phyloP scores from a whole-genome alignment of 177 flowering plant species.

The Vitis hybrid region DNA sequence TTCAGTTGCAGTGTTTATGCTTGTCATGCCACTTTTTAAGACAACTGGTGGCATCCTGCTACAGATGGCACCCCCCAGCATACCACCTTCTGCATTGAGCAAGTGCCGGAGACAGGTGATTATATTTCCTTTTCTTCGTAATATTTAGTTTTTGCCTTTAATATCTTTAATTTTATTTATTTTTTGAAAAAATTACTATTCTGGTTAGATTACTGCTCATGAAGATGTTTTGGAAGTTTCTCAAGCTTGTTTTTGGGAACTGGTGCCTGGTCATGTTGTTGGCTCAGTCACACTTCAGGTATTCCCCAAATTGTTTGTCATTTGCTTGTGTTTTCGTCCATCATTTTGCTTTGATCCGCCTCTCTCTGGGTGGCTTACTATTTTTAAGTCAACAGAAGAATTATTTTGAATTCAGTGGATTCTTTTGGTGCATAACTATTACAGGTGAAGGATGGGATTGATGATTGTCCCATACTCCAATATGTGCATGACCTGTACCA shows the following conservation, averaged over 20 bases:
- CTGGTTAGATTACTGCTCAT: slow-evolving; percentile 55
- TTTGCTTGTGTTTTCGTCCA: not conserved
- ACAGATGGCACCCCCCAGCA: slow-evolving; percentile 84
- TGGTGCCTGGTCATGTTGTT: slow-evolving; percentile 90
- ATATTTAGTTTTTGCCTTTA: slow-evolving; percentile 4
- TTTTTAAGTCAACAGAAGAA: no score
- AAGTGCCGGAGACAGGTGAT: slow-evolving; percentile 90
- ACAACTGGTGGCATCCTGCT: slow-evolving; percentile 80
- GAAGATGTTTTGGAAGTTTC: slow-evolving; percentile 81
- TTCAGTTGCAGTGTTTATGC: slow-evolving; percentile 79
- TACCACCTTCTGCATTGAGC: slow-evolving; percentile 78
- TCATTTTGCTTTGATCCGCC: not conserved
- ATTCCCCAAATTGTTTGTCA: slow-evolving; percentile 1
- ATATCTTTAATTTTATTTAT: not conserved
- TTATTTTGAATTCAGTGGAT: not conserved
- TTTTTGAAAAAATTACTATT: not conserved
- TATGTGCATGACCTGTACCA: slow-evolving; percentile 80
- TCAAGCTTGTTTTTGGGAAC: slow-evolving; percentile 91
- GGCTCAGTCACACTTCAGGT: slow-evolving; percentile 84
- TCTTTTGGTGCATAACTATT: slow-evolving; percentile 10
- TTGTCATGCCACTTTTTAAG: slow-evolving; percentile 86
- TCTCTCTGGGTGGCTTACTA: no score
- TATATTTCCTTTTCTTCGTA: not conserved
- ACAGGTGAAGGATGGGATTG: slow-evolving; percentile 73
- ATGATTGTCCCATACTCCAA: slow-evolving; percentile 59